A percentile compares a stretch with the other conserved stretches of the same genome.
Conservation (phyloP, 768 basidiomycete genomes). For the Tephrocybe sp. region DNA sequence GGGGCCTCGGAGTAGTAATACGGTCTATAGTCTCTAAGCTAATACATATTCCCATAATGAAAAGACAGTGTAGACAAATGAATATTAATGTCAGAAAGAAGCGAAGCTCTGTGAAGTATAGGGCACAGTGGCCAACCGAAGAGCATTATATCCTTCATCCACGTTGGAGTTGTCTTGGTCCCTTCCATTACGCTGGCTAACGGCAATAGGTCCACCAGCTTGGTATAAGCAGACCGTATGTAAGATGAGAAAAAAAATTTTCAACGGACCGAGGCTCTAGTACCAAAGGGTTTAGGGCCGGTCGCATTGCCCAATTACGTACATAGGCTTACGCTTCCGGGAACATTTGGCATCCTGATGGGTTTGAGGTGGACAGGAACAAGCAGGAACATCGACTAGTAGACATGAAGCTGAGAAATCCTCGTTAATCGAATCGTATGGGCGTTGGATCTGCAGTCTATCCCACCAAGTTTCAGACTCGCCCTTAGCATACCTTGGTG, state of each 20-base stretch:
- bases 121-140: constrained; percentile 21
- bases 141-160: constrained; percentile 75
- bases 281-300: constrained; percentile 39
- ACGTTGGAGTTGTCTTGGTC: constrained; percentile 56
- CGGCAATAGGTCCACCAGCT: constrained; percentile 49
- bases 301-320: constrained; percentile 17
- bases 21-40: constrained; percentile 4
- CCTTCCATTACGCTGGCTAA: constrained; percentile 72
- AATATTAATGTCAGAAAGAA: constrained; percentile 46
- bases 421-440: constrained; percentile 16
- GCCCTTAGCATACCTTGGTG: constrained; percentile 6
- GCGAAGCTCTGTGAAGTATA: constrained; percentile 44
- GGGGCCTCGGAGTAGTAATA: neutral
- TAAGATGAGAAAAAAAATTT: constrained; percentile 19
- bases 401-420: constrained; percentile 18
- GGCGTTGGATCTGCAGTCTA: constrained; percentile 6
- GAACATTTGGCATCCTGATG: constrained; percentile 1
- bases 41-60: constrained; percentile 9
- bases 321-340: constrained; percentile 11
- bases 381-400: constrained; percentile 10
- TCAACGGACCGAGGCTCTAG: constrained; percentile 1
- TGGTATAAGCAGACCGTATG: constrained; percentile 56
- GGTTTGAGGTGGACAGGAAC: constrained; percentile 2
- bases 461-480: neutral
- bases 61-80: constrained; percentile 7